phyloP scores from a whole-genome alignment of 345 rosid species.

The Dipteronia dyeriana region DNA sequence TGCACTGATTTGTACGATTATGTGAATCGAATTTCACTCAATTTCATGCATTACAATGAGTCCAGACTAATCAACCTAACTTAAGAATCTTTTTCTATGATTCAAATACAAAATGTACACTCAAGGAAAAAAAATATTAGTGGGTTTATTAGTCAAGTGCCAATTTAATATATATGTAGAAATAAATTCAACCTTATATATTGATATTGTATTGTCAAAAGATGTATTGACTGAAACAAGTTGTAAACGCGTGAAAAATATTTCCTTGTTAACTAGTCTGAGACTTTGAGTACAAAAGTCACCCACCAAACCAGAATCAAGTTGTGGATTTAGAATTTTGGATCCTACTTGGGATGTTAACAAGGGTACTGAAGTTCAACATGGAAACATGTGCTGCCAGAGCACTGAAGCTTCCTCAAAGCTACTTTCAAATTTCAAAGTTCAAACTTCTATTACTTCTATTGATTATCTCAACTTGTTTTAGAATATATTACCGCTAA shows the following conservation, averaged over 20 bases:
- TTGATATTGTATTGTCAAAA: background rate
- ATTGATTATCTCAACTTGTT: constrained; percentile 11
- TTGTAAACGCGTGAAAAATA: background rate
- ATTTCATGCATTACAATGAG: too few species aligned
- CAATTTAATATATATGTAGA: background rate
- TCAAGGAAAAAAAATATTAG: too few species aligned
- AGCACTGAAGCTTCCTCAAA: constrained; percentile 1
- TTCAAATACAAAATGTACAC: too few species aligned
- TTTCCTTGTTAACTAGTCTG: background rate
- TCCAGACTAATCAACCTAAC: too few species aligned
- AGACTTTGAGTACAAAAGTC: background rate
- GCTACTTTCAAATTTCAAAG: constrained; percentile 1
- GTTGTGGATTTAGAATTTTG: background rate
- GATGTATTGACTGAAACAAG: background rate
- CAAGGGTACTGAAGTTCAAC: background rate
- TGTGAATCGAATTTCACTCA: background rate
- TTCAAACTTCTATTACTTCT: background rate
- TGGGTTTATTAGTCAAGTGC: too few species aligned
- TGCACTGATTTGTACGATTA: background rate
- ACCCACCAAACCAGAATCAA: background rate
- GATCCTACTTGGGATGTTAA: background rate
- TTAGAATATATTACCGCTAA: background rate
- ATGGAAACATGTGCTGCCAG: constrained; percentile 22
- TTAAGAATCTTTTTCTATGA: too few species aligned
- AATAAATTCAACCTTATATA: background rate